Base-by-base conservation (phyloP, 306 rosid species). In the Bauhinia variegata region DNA sequence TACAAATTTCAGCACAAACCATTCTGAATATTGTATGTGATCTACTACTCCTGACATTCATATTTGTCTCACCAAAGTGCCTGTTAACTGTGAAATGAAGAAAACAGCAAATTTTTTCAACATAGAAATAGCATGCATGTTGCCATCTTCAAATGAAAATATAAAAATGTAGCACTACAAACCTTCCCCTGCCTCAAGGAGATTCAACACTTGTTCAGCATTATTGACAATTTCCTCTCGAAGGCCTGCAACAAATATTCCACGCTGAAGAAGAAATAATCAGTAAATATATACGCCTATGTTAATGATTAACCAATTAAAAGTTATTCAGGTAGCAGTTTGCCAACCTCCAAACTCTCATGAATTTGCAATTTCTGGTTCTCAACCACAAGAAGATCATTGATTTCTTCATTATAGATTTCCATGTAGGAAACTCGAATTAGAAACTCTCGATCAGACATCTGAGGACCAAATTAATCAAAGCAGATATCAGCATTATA, bases 21-120 rank as follows among this genome's bases (percentile, higher is more conserved):
- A 93, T 90, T 82, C 99, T 83, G 72, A 93, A 93, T 83, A 93
- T 90, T 65, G 96, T 90, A 82, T 93, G 99, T 4, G 99, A 93
- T 65, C 99, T 88, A 74, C 99, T 93, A 80, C 99, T 93, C 77
- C 93, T 83, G 33, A 67, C 89, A 69, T 93, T 93, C 95, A 93
- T 93, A 79, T 88, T 93, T 37, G 97, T 93, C 83, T 93, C 96
- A 38, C 99, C 97, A 68, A 93, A 93, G 76, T 93, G 97, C 77
- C 96, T 88, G 65, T 93, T 90, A 61, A 78, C 99, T 90, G 87
- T 4, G 77, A 57, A 54, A 86, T 4, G 77, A 57, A 54, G 68
- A 38, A 4, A 72, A 42, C 17, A 18, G 44, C 70, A 13, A 80
- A 42, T 41, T 44, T 60, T 36, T 62, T 11, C 10, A 36, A 73